Evolutionary conservation across 2,329 filamentous ascomycete species (phyloP), one percentile per base, ranked within the genome.

Genomic region (Diaporthe australafricana): DNA sequence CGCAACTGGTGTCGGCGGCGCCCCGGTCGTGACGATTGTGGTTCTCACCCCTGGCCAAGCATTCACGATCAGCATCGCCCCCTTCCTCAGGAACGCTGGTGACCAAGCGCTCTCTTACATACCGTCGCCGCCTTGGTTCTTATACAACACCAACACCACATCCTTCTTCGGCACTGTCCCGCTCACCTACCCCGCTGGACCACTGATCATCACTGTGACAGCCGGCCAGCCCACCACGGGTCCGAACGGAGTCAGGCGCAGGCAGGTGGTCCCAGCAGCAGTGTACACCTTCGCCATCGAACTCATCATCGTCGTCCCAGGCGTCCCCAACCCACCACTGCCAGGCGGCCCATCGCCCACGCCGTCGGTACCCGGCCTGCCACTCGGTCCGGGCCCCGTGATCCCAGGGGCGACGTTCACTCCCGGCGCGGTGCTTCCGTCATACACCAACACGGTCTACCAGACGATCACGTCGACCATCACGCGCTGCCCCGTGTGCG

Each of bases 371-470:
- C 20, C 57, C 27, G 20, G 38, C 16, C 5, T n/a, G 27, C 42
- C 38, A 27, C n/a, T n/a, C n/a, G n/a, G n/a, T n/a, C n/a, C n/a
- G n/a, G n/a, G n/a, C n/a, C n/a, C n/a, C n/a, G n/a, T n/a, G n/a
- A n/a, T n/a, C n/a, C n/a, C 27, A 12, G 52, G 50, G 7, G 12
- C 22, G n/a, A 17, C 14, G 1, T 16, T 22, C 3, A 38, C 6
- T 2, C 30, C 66, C 40, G 27, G 40, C 38, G 52, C n/a, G n/a
- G 45, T 42, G 35, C 40, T 60, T 27, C 62, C 57, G 7, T 66
- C 67, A 22, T 70, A 70, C 40, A 72, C 68, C 40, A 56, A 56
- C 32, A 72, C 71, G 6, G 48, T 72, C 68, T 72, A 70, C 67
- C 20, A 62, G 42, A 70, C 57, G 8, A n/a, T 65, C 6, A 72